Base-by-base conservation (phyloP, 2,329 filamentous ascomycete genomes). In the Epichloe bromicola region DNA sequence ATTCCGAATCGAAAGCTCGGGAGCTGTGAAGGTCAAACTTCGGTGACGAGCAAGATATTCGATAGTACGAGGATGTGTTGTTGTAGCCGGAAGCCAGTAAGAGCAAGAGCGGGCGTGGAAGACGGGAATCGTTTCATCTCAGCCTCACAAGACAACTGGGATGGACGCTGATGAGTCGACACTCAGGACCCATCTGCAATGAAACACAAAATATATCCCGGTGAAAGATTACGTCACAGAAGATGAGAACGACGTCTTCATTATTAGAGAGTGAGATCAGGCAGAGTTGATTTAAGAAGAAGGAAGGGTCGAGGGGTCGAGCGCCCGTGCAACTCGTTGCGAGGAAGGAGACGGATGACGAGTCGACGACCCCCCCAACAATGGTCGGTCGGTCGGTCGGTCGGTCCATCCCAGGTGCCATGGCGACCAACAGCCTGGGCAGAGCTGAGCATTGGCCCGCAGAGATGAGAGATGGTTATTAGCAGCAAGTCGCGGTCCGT, bases 171-270 rank as follows among this genome's bases (percentile, higher is more conserved):
- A 30, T 30, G 26, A 55, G 48, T 52, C 54, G 54, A 56, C 55
- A 55, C 53, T 43, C 53, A 50, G 53, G 53, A 54, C 52, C 56
- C 57, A 58, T 59, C 51, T 56, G 55, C 54, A 53, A 58, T 57
- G 57, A 46, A 55, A 57, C 56, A 49, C 48, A 51, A 53, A 34
- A 51, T 30, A 34, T 36, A 38, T 30, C 43, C 50, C n/a, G 51
- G 52, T 47, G 53, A 51, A 53, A 11, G 3, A 11, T 15, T 49
- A 52, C 48, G 39, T 49, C 48, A 52, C 48, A 36, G 34, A 44
- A 45, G 48, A 33, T 41, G 23, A 33, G 46, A 30, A 54, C 38
- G 50, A 55, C 51, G 52, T 48, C 51, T 47, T 39, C 48, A 46
- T 30, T 11, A 30, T 11, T 46, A 12, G 38, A 45, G 47, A 37